Percentiles rank a stretch among this genome's conserved stretches.
phyloP scores from a whole-genome alignment of 176 grass and related monocot genomes.

The Oryza rufipogon region DNA sequence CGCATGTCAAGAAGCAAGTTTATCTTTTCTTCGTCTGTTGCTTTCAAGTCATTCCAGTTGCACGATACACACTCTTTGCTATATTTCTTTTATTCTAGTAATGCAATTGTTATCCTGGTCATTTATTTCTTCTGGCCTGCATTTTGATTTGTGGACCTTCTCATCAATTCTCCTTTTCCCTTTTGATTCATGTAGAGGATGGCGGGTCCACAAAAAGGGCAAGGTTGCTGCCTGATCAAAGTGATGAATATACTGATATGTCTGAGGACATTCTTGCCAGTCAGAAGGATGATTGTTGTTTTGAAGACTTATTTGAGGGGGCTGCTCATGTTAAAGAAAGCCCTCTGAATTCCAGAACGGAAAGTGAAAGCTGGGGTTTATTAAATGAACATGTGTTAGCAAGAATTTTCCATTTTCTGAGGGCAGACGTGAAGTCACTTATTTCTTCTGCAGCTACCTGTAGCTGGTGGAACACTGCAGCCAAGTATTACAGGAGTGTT shows the following conservation, averaged over 20 bases:
- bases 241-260: slow-evolving; percentile 70
- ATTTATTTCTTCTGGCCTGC: slow-evolving; percentile 1
- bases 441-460: slow-evolving; percentile 83
- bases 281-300: slow-evolving; percentile 70
- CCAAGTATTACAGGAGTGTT: slow-evolving; percentile 70
- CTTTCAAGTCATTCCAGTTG: slow-evolving; percentile 21
- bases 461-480: slow-evolving; percentile 69
- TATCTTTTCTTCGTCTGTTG: background rate
- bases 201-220: slow-evolving; percentile 75
- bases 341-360: slow-evolving; percentile 8
- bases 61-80: background rate
- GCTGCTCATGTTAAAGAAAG: slow-evolving; percentile 51
- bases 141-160: slow-evolving; percentile 14
- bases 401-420: slow-evolving; percentile 92
- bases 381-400: slow-evolving; percentile 66
- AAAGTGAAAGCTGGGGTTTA: slow-evolving; percentile 68
- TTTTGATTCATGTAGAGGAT: slow-evolving; percentile 63
- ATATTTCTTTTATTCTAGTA: slow-evolving; percentile 6
- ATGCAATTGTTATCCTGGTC: slow-evolving; percentile 11
- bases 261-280: slow-evolving; percentile 61
- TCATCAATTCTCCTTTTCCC: slow-evolving; percentile 18
- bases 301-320: slow-evolving; percentile 75
- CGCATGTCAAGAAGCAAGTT: slow-evolving; percentile 1
- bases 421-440: slow-evolving; percentile 81
- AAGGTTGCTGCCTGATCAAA: slow-evolving; percentile 62